These are phyloP conservation scores for Hypoxylon fragiforme DNA, from an alignment of 495 filamentous ascomycete species.

Conservation along the genomic window DNA sequence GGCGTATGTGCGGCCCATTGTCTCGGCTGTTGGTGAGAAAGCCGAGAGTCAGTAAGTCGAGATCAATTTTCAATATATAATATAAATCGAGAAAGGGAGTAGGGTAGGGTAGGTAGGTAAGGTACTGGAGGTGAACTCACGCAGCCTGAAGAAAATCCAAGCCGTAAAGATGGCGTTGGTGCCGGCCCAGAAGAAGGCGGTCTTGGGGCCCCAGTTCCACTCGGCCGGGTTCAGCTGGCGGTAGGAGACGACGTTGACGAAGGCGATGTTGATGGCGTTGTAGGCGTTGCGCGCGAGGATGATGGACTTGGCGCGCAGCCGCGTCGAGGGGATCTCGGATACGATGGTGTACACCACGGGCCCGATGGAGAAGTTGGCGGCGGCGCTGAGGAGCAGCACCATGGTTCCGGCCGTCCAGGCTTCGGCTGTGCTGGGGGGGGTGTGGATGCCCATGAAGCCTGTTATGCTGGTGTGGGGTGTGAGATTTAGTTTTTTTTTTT, in stretches of 20 bases:
- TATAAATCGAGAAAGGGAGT: too few relatives aligned
- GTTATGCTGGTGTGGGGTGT: constrained; percentile 38
- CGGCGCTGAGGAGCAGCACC: constrained; percentile 46
- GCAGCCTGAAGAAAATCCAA: constrained; percentile 48
- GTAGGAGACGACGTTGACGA: constrained; percentile 51
- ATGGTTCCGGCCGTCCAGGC: constrained; percentile 55
- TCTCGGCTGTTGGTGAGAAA: constrained; percentile 41
- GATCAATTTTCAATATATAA: too few relatives aligned
- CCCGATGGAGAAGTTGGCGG: constrained; percentile 57
- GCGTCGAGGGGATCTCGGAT: constrained; percentile 58
- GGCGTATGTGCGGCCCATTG: constrained; percentile 53
- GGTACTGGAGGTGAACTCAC: too few relatives aligned
- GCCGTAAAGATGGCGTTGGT: constrained; percentile 49
- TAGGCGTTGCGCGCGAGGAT: constrained; percentile 61
- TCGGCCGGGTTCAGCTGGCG: constrained; percentile 51
- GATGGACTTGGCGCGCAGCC: constrained; percentile 57
- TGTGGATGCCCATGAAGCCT: constrained; percentile 41
- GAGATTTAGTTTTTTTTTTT: constrained; percentile 15
- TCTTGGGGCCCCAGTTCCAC: constrained; percentile 58
- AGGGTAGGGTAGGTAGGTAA: constrained; percentile 23
- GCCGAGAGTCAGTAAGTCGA: background rate
- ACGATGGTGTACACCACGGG: constrained; percentile 64
- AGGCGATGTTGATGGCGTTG: constrained; percentile 49
- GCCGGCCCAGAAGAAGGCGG: constrained; percentile 61
- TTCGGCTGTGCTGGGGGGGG: constrained; percentile 27